These are phyloP conservation scores for Metrosideros polymorpha DNA, from an alignment of 441 rosid genomes.

Conservation along the genomic window DNA sequence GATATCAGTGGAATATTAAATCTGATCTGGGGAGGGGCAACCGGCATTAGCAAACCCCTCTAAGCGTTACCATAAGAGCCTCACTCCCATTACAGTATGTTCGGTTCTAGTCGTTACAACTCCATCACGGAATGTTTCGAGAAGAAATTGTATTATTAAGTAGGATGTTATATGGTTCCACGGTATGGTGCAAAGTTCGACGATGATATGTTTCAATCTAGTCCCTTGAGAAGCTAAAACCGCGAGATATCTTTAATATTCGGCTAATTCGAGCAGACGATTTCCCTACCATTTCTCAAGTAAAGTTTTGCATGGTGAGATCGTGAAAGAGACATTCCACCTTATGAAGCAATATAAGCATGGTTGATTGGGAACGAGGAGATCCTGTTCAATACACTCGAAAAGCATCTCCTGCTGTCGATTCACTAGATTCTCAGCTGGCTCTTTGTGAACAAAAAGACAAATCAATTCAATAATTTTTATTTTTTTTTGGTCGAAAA, in stretches of 20 bases:
- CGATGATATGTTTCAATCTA: background rate
- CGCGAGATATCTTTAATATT: background rate
- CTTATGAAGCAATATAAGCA: background rate
- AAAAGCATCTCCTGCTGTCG: background rate
- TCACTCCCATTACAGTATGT: too few species aligned
- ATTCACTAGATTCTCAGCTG: background rate
- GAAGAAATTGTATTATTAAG: background rate
- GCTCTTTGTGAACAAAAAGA: background rate
- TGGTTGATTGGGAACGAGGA: background rate
- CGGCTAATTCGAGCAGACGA: background rate
- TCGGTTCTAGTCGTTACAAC: background rate
- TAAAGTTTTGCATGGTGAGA: background rate
- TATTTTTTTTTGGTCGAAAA: too few species aligned
- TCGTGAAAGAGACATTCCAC: background rate
- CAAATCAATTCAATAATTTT: background rate
- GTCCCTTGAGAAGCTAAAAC: background rate
- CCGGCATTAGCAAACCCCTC: background rate
- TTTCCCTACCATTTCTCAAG: background rate
- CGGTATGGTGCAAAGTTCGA: background rate
- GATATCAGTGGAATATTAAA: background rate
- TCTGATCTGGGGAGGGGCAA: background rate
- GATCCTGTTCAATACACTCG: background rate
- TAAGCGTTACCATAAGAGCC: background rate
- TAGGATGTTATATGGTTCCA: background rate
- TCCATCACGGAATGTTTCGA: fast-evolving